Conservation (phyloP, 495 filamentous ascomycete species). For the Penicillium bovifimosum region DNA sequence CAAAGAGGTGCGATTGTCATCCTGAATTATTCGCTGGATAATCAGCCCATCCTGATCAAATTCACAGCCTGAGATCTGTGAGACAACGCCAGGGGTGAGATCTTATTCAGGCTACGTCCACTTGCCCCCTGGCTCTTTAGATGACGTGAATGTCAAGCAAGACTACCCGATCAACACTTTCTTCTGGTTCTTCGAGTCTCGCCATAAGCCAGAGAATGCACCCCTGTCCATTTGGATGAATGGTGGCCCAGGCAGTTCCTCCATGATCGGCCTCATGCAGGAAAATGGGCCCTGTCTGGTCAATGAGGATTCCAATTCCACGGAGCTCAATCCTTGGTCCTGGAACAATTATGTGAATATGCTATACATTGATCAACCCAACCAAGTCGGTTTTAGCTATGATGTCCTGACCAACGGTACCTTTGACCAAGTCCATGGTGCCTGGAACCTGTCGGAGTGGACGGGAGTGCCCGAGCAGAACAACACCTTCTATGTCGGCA, state of each 20-base stretch:
- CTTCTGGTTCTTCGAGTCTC: conserved; percentile 45
- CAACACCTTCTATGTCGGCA: conserved; percentile 56
- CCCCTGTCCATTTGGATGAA: conserved; percentile 52
- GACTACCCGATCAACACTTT: conserved; percentile 40
- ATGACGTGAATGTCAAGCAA: conserved; percentile 31
- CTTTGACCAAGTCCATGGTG: conserved; percentile 32
- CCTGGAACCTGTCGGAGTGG: conserved; percentile 30
- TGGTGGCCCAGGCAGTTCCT: conserved; percentile 52
- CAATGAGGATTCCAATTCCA: conserved; percentile 47
- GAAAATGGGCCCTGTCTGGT: conserved; percentile 60
- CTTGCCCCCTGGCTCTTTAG: conserved; percentile 32
- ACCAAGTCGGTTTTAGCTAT: conserved; percentile 59
- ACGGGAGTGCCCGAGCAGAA: conserved; percentile 49
- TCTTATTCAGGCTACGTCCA: conserved; percentile 41
- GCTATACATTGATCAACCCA: conserved; percentile 62
- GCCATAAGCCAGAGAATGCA: conserved; percentile 43
- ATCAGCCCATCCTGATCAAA: conserved; percentile 6
- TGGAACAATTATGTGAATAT: conserved; percentile 61
- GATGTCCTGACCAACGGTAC: conserved; percentile 41
- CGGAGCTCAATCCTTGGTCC: conserved; percentile 48
- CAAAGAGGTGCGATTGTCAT: conserved; percentile 45
- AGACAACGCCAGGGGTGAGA: conserved; percentile 46
- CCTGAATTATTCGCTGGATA: no score
- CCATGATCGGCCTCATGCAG: conserved; percentile 57
- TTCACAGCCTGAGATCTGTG: conserved; percentile 44